A percentile compares a stretch with the other conserved stretches of the same genome.
phyloP scores from a whole-genome alignment of 164 flowering plant genomes.

The Taxillus chinensis region DNA sequence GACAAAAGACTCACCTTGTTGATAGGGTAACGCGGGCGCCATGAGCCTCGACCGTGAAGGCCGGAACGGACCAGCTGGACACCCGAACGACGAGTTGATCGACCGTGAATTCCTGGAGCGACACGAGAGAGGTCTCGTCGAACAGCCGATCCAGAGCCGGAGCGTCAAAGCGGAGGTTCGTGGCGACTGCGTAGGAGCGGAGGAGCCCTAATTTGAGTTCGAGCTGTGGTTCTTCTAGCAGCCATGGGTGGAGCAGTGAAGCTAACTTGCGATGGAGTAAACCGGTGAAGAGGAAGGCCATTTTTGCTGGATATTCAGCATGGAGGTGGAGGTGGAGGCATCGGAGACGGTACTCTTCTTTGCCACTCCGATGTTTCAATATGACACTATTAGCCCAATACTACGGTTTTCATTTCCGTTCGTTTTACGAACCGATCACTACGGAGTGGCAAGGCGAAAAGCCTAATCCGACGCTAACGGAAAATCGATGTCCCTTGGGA shows the following conservation, averaged over 20 bases:
- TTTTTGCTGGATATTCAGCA: no score
- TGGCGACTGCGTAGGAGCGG: conserved; percentile 29
- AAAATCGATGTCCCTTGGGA: no score
- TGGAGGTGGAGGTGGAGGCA: no score
- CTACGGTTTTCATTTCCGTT: no score
- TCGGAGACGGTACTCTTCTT: no score
- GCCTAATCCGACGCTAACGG: no score
- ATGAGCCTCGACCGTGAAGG: conserved; percentile 34
- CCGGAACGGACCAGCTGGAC: conserved; percentile 53
- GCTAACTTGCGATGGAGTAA: conserved; percentile 37
- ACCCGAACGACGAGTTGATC: conserved; percentile 31
- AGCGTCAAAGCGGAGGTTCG: conserved; percentile 37
- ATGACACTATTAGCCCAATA: no score
- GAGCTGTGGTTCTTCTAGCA: conserved; percentile 43
- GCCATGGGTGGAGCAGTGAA: conserved; percentile 66
- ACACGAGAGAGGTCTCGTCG: conserved; percentile 22
- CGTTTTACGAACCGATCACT: no score
- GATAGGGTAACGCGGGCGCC: conserved; percentile 39
- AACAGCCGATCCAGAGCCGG: conserved; percentile 40
- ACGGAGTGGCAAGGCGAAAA: no score
- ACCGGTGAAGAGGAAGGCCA: conserved; percentile 13
- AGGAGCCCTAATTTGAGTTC: conserved; percentile 54
- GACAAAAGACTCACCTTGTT: conserved; percentile 25
- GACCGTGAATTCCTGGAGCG: conserved; percentile 39
- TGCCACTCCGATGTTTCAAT: no score